These are phyloP conservation scores for Sporothrix phasma DNA, from an alignment of 2,329 filamentous ascomycete species.

Conservation along the genomic window DNA sequence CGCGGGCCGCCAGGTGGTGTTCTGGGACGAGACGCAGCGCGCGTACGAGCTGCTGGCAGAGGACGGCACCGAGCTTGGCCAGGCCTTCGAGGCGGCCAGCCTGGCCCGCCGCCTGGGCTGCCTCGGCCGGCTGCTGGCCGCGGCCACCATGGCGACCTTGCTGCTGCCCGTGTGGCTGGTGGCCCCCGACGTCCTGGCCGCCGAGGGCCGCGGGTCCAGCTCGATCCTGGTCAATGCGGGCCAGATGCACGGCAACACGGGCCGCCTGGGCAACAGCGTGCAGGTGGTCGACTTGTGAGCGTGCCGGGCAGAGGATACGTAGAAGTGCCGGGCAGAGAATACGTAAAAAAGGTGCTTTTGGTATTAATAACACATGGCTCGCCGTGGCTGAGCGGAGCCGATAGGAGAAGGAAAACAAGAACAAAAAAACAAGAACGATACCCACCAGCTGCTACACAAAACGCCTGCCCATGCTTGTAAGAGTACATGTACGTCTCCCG, in stretches of 20 bases:
- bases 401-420: background rate
- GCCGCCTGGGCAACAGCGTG: constrained; percentile 34
- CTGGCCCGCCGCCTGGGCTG: constrained; percentile 36
- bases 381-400: background rate
- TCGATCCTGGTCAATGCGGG: constrained; percentile 46
- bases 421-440: background rate
- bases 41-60: constrained; percentile 57
- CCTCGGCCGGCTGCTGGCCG: constrained; percentile 37
- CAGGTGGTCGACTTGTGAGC: constrained; percentile 29
- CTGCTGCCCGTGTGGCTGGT: constrained; percentile 12
- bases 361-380: too few species aligned
- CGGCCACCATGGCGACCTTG: constrained; percentile 36
- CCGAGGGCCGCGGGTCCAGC: background rate
- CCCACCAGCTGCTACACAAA: background rate
- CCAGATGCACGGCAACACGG: constrained; percentile 45
- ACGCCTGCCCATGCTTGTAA: background rate
- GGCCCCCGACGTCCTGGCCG: background rate
- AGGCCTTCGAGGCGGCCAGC: background rate
- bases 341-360: too few species aligned
- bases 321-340: background rate
- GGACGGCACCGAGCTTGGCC: constrained; percentile 18
- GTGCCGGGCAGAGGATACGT: background rate
- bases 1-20: constrained; percentile 57
- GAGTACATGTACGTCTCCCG: background rate
- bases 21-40: constrained; percentile 64